Conservation (phyloP, 1,284 basidiomycete genomes). For the Sanguinoderma infundibulare region DNA sequence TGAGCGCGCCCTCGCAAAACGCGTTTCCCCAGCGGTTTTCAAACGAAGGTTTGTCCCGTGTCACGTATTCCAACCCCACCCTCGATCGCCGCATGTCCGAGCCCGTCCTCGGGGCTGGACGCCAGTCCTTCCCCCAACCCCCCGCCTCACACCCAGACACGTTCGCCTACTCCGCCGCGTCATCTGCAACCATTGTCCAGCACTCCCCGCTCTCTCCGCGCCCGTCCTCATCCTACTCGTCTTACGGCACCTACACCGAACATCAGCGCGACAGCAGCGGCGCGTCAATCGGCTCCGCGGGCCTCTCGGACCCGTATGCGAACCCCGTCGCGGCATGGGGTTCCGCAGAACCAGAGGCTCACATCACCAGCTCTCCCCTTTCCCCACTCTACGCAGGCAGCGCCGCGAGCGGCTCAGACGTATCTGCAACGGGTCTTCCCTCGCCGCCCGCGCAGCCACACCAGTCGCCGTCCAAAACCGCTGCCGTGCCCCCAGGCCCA, state of each 20-base stretch:
- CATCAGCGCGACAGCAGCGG: slow-evolving; percentile 27
- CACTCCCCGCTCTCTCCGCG: slow-evolving; percentile 28
- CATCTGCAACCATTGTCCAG: slow-evolving; percentile 28
- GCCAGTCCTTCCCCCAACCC: slow-evolving; percentile 22
- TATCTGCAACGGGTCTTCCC: slow-evolving; percentile 19
- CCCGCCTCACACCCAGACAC: slow-evolving; percentile 23
- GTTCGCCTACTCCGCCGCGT: slow-evolving; percentile 33
- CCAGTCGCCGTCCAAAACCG: slow-evolving; percentile 13
- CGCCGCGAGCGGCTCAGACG: slow-evolving; percentile 28
- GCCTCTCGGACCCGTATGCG: slow-evolving; percentile 16
- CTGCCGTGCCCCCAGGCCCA: background rate
- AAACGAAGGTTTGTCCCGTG: slow-evolving; percentile 14
- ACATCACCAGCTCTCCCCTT: slow-evolving; percentile 22
- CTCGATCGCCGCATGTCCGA: slow-evolving; percentile 70
- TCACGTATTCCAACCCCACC: slow-evolving; percentile 37
- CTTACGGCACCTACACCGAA: slow-evolving; percentile 27
- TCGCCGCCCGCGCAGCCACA: slow-evolving; percentile 19
- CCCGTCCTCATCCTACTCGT: slow-evolving; percentile 26
- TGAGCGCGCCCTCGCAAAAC: slow-evolving; percentile 49
- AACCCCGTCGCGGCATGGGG: slow-evolving; percentile 17
- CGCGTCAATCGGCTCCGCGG: slow-evolving; percentile 22
- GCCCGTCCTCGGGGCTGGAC: slow-evolving; percentile 43
- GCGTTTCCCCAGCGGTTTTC: slow-evolving; percentile 40
- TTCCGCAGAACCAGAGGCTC: slow-evolving; percentile 14
- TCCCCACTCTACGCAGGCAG: slow-evolving; percentile 30